Base-by-base conservation (phyloP, 352 stramenopile genomes). In the Pilasporangium apinafurcum region DNA sequence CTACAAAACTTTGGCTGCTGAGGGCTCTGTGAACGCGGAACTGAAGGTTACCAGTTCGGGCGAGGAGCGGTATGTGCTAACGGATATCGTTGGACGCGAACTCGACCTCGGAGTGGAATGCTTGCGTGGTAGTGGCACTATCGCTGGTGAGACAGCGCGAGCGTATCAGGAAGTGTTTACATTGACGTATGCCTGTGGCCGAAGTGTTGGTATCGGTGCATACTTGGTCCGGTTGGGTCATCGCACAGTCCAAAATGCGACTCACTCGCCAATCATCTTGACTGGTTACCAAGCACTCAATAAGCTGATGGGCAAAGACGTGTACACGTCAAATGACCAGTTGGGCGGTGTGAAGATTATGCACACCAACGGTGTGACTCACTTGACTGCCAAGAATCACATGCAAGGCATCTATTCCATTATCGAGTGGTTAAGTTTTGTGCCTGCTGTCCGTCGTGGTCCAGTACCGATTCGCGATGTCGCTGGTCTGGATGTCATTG, bases 221-320 rank as follows among this genome's bases (percentile, higher is more conserved):
- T 99, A 99, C 77, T 73, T 99, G 26, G 96, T 99, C 13, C 95
- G 97, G 44, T 70, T 99, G 36, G 97, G 97, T 37, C 97, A 99
- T 58, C 88, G 97, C 50, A 99, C 96, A 18, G 98, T 99, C 51
- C 97, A 99, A 74, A 99, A 99, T 63, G 80, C 69, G 32, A 95
- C 84, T 26, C 83, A 92, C 53, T 96, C 95, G 47, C 97, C 97
- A 14, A 99, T 99, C 56, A 98, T 99, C 65, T 75, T 99, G 21
- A 99, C 97, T 37, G 97, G 97, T 25, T 99, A 98, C 76, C 96
- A 98, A 77, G 97, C 97, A n/a, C 78, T 99, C 33, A 99, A 99
- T 78, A 99, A 99, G 74, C 81, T 99, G 36, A 99, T 99, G 96
- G 97, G 97, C 56, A 92, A 96, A 62, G 87, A 98, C 56, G 96